Evolutionary conservation across 371 early-diverging fungal species (phyloP), one percentile per base, ranked within the genome.

Genomic region (Circinella umbellata): DNA sequence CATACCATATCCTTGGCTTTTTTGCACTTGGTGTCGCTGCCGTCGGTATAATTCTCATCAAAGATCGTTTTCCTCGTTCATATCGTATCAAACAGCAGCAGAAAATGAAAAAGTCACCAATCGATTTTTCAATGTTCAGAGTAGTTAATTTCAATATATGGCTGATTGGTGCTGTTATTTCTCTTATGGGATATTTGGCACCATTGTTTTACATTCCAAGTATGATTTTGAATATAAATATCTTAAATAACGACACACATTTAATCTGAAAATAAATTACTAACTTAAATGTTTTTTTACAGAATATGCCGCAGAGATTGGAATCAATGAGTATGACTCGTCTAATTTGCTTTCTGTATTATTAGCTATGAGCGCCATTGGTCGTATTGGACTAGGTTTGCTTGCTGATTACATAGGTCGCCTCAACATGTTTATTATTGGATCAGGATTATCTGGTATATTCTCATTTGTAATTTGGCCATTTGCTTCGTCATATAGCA

Each of bases 361-460:
- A 10, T 81, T 73, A 51, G 77, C 79, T 11, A 69, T 81, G 76
- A 79, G 76, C 39, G 91, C 91, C 0, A 67, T 90, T 8, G 92
- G 92, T 7, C 89, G 94, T 60, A 73, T 94, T 39, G 67, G 83
- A 4, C 78, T 88, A 20, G 94, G 94, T 7, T 73, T 82, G 27
- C 69, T 84, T 55, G 89, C 88, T n/a, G 91, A 91, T 57, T 70
- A 69, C 14, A 72, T 91, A 37, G 94, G 94, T 2, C 82, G 87
- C 49, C 78, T 92, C 11, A 79, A 77, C 42, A 78, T 73, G 69
- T 76, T 69, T 47, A 55, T 73, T 3, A 67, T 77, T 15, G 39
- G 76, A 3, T 72, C 72, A 15, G 57, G 61, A 13, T 53, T 74
- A n/a, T 61, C 87, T 1, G 84, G 85, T 9, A 61, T 78, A 4